These are phyloP conservation scores for Rhizopogon vesiculosus DNA, from an alignment of 768 basidiomycete genomes.

Conservation along the genomic window DNA sequence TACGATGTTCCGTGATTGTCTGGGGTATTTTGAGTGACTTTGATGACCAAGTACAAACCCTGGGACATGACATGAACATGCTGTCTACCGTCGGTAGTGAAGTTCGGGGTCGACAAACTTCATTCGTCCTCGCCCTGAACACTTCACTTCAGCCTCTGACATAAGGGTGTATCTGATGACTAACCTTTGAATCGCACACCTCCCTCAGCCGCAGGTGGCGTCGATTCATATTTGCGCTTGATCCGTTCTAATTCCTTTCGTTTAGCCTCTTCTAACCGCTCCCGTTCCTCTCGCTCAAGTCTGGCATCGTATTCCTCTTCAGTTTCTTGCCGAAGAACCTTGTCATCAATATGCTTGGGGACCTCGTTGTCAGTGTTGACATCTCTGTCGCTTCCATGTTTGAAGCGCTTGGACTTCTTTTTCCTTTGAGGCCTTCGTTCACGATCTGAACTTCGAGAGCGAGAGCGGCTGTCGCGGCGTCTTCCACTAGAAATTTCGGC, in stretches of 20 bases:
- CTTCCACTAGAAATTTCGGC: slow-evolving; percentile 10
- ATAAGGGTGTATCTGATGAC: slow-evolving; percentile 2
- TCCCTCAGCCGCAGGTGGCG: slow-evolving; percentile 28
- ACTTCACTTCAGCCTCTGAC: background rate
- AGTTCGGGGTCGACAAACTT: slow-evolving; percentile 60
- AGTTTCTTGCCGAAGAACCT: slow-evolving; percentile 40
- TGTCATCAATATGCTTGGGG: background rate
- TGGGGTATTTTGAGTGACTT: slow-evolving; percentile 3
- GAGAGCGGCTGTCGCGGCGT: slow-evolving; percentile 16
- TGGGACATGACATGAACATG: background rate
- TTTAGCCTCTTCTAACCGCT: slow-evolving; percentile 45
- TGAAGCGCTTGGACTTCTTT: slow-evolving; percentile 23
- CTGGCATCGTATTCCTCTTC: slow-evolving; percentile 71
- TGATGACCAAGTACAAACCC: background rate
- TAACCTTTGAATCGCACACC: slow-evolving; percentile 66
- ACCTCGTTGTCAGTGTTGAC: slow-evolving; percentile 7
- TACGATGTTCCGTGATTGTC: slow-evolving; percentile 4
- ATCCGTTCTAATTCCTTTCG: slow-evolving; percentile 46
- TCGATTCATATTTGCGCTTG: slow-evolving; percentile 33
- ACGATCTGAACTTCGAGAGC: slow-evolving; percentile 23
- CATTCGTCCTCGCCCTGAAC: slow-evolving; percentile 59
- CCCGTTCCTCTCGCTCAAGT: slow-evolving; percentile 62
- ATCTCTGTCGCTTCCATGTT: background rate
- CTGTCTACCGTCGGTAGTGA: slow-evolving; percentile 21
- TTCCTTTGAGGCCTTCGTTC: slow-evolving; percentile 14